Conservation (phyloP, 306 rosid genomes). For the Elaeagnus macrophylla region DNA sequence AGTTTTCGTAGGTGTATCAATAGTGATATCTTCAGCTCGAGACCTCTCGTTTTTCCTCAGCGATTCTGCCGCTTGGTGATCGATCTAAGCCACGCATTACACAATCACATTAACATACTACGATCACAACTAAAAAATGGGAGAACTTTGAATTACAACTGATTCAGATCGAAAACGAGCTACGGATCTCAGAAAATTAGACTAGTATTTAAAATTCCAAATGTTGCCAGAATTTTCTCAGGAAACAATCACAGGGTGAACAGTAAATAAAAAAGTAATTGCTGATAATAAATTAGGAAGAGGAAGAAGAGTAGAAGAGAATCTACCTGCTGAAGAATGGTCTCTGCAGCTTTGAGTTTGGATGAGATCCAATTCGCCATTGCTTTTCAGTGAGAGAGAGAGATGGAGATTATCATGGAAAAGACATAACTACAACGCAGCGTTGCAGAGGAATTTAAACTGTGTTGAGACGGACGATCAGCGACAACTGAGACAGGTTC, state of each 20-base stretch:
- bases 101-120: constrained; percentile 7
- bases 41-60: constrained; percentile 67
- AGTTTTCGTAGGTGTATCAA: constrained; percentile 37
- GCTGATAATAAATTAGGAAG: not conserved
- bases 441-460: not conserved
- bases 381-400: constrained; percentile 4
- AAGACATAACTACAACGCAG: constrained; percentile 20
- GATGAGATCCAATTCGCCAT: constrained; percentile 99
- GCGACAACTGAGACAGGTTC: too few species aligned
- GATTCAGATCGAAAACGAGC: not conserved
- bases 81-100: constrained; percentile 58
- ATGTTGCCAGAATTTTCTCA: not conserved
- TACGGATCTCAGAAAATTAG: too few species aligned
- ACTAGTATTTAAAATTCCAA: not conserved
- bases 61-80: constrained; percentile 96
- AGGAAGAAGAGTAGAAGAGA: constrained; percentile 9
- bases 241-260: constrained; percentile 6
- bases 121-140: not conserved
- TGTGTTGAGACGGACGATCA: not conserved
- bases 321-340: constrained; percentile 78
- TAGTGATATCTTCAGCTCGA: constrained; percentile 31
- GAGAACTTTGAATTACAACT: not conserved
- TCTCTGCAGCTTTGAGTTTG: constrained; percentile 94
- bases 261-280: not conserved
- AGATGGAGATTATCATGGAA: not conserved